Conservation (phyloP, 1,284 basidiomycete genomes). For the Malassezia slooffiae region DNA sequence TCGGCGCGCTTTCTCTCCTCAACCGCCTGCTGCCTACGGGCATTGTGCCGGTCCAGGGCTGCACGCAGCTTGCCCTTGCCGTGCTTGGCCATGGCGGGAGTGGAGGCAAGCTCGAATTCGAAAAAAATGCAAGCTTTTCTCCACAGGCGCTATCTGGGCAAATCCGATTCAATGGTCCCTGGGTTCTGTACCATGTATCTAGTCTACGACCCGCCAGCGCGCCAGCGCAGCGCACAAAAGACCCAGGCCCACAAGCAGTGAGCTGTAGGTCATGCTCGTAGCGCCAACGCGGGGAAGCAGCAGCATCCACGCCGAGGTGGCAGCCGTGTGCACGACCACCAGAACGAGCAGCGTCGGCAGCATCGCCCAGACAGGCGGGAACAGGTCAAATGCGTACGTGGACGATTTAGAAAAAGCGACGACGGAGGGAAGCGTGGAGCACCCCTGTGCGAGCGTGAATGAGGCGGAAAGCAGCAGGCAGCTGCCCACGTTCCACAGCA, state of each 20-base stretch:
- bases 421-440: slow-evolving; percentile 16
- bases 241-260: slow-evolving; percentile 30
- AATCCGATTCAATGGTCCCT: no score
- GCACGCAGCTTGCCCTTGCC: slow-evolving; percentile 12
- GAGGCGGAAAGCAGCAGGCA: slow-evolving; percentile 30
- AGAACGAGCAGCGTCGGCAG: slow-evolving; percentile 20
- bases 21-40: slow-evolving; percentile 6
- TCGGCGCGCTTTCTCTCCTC: slow-evolving; percentile 29
- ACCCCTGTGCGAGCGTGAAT: slow-evolving; percentile 29
- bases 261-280: slow-evolving; percentile 29
- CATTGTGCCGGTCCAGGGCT: slow-evolving; percentile 11
- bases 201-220: slow-evolving; percentile 32
- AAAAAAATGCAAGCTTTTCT: no score
- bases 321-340: slow-evolving; percentile 27
- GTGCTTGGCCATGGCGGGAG: slow-evolving; percentile 10
- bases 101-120: not conserved
- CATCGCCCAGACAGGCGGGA: slow-evolving; percentile 20
- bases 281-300: slow-evolving; percentile 29
- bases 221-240: slow-evolving; percentile 30
- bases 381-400: slow-evolving; percentile 19
- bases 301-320: slow-evolving; percentile 29
- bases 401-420: slow-evolving; percentile 13
- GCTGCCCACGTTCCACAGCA: slow-evolving; percentile 37
- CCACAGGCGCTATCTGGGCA: no score
- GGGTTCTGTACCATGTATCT: not conserved